Percentiles rank a stretch among this genome's conserved stretches.
phyloP scores from a whole-genome alignment of 768 basidiomycete genomes.

The Amanita inopinata region DNA sequence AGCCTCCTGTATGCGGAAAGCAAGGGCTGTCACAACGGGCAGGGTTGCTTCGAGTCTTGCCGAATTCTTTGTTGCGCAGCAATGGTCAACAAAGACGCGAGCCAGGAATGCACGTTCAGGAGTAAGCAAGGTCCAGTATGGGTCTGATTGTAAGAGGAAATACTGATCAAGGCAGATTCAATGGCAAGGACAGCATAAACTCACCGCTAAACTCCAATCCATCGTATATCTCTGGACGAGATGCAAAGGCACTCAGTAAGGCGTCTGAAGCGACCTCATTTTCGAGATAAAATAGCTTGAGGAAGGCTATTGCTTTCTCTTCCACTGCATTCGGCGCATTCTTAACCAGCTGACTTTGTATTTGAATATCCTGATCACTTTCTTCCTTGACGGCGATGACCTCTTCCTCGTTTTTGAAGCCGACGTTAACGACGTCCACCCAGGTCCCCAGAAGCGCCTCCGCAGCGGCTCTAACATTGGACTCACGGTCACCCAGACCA shows the following conservation, averaged over 20 bases:
- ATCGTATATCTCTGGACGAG: constrained; percentile 55
- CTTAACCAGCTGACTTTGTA: constrained; percentile 6
- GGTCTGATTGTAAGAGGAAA: constrained; percentile 31
- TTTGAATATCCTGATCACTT: constrained; percentile 6
- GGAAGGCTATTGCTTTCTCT: constrained; percentile 35
- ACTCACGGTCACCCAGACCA: constrained; percentile 83
- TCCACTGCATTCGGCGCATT: constrained; percentile 10
- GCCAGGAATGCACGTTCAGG: constrained; percentile 75
- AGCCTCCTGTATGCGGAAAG: constrained; percentile 59
- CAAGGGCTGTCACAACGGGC: constrained; percentile 79
- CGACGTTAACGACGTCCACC: constrained; percentile 46
- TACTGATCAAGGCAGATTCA: neutral
- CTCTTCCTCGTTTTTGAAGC: constrained; percentile 24
- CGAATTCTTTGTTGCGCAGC: constrained; percentile 49
- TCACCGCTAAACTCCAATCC: constrained; percentile 60
- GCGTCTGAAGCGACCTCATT: constrained; percentile 65
- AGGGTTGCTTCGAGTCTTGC: constrained; percentile 56
- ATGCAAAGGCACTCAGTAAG: constrained; percentile 60
- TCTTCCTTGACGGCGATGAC: constrained; percentile 14
- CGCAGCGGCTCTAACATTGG: constrained; percentile 60
- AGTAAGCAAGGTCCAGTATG: constrained; percentile 61
- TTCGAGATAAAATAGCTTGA: constrained; percentile 54
- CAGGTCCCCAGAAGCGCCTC: constrained; percentile 64
- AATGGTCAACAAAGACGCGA: constrained; percentile 77
- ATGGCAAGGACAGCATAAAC: constrained; percentile 13